Base-by-base conservation (phyloP, 1,284 basidiomycete species). In the Lignosus rhinocerotis region DNA sequence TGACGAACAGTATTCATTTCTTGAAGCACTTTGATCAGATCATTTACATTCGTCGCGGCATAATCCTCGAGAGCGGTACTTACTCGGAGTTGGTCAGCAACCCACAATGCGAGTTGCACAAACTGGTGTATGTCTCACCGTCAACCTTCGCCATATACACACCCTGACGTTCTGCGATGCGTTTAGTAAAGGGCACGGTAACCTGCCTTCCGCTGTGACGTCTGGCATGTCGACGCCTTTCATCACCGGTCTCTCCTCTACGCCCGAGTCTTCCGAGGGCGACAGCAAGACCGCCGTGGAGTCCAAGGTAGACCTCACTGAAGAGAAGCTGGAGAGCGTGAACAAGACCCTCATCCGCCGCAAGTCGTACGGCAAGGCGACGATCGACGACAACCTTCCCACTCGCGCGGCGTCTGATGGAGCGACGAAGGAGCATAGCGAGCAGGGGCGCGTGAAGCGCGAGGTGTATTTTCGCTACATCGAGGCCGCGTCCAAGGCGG, bases 1-100 rank as follows among this genome's bases (percentile, higher is more conserved):
- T 96, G 58, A 96, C 94, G 19, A 96, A 98, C 73, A 90, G 90
- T 47, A 88, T 98, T 42, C 84, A 93, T 16, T 96, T 92, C 70
- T 79, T 96, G 50, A 83, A 85, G 49, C 80, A 94, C 58, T 90
- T 93, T 50, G 91, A 97, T 70, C 81, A 90, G 60, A 79, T 98
- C 32, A 75, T 86, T 55, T 94, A 90, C 73, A 76, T 98, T 34
- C 88, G 93, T 21, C 83, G 87, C 17, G 95, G 95, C 11, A 87
- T 93, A 67, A 87, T 98, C 56, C 74, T 95, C 25, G 95, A 98
- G 75, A 79, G 77, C 41, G 92, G 92, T 4, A 78, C 86, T 0
- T 95, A 90, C 69, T 72, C 77, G 8, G 76, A 81, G 10, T 81
- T 94, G 10, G 81, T 91, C 73, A 77, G 74, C 25, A 85, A 90